These are phyloP conservation scores for Rhytidhysteron rufulum DNA, from an alignment of 2,329 filamentous ascomycete genomes.

Conservation along the genomic window DNA sequence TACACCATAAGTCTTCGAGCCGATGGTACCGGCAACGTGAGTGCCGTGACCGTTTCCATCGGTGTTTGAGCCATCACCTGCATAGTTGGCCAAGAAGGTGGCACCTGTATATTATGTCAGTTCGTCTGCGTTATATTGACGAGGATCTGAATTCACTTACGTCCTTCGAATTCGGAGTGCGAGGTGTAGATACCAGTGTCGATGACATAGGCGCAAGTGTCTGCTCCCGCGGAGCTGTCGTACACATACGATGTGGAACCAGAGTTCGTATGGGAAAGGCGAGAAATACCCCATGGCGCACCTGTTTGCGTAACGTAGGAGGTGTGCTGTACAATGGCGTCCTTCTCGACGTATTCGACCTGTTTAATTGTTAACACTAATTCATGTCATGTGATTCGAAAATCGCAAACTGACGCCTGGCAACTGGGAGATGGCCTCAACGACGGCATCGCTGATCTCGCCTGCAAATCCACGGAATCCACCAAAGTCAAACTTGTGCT, in stretches of 20 bases:
- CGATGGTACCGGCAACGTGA: slow-evolving; percentile 35
- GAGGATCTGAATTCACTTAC: slow-evolving; percentile 14
- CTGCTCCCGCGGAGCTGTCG: slow-evolving; percentile 34
- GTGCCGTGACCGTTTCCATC: slow-evolving; percentile 40
- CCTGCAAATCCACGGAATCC: slow-evolving; percentile 38
- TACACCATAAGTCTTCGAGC: slow-evolving; percentile 34
- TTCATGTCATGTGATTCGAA: no score
- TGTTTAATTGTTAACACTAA: slow-evolving; percentile 5
- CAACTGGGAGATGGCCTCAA: slow-evolving; percentile 23
- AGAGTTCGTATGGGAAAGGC: slow-evolving; percentile 33
- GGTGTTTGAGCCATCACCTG: slow-evolving; percentile 24
- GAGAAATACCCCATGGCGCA: slow-evolving; percentile 40
- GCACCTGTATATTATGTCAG: slow-evolving; percentile 15
- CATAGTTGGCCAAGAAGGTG: slow-evolving; percentile 35
- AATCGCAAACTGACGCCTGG: slow-evolving; percentile 20
- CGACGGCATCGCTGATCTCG: slow-evolving; percentile 27
- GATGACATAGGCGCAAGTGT: slow-evolving; percentile 57
- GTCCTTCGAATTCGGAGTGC: slow-evolving; percentile 46
- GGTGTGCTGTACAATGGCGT: slow-evolving; percentile 31
- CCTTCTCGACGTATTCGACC: slow-evolving; percentile 39
- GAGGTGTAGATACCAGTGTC: slow-evolving; percentile 60
- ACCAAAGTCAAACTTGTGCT: slow-evolving; percentile 36
- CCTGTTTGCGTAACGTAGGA: slow-evolving; percentile 36
- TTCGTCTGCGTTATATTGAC: background rate
- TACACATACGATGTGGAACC: slow-evolving; percentile 35